Evolutionary conservation across 352 stramenopile genomes (phyloP).

Genomic region (Pythium dissimile): DNA sequence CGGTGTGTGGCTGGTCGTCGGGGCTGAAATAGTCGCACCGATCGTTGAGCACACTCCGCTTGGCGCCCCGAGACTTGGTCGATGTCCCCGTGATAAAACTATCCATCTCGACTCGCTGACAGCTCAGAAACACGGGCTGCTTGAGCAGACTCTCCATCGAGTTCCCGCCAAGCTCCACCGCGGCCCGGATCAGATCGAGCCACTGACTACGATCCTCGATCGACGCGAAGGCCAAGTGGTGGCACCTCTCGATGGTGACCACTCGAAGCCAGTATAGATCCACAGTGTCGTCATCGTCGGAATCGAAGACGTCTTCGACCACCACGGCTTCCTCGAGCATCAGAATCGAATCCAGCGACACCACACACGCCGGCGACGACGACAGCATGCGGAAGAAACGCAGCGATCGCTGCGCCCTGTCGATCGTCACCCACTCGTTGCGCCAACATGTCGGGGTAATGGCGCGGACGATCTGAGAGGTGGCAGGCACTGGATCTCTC

Average conservation of each 20-base stretch:
- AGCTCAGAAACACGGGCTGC: conserved; percentile 21
- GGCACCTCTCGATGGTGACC: conserved; percentile 34
- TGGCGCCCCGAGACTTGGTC: conserved; percentile 17
- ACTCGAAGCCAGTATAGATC: conserved; percentile 49
- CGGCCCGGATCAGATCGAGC: conserved; percentile 19
- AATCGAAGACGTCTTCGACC: neutral
- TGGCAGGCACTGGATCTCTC: conserved; percentile 19
- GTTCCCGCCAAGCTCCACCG: conserved; percentile 9
- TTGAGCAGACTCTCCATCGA: conserved; percentile 11
- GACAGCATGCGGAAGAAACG: conserved; percentile 47
- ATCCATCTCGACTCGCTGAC: conserved; percentile 18
- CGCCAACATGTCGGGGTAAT: conserved; percentile 35
- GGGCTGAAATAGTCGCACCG: conserved; percentile 26
- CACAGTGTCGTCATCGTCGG: neutral
- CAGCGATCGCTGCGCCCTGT: conserved; percentile 30
- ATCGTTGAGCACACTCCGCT: conserved; percentile 48
- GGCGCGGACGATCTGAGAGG: conserved; percentile 40
- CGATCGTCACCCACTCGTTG: conserved; percentile 53
- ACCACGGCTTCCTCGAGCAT: conserved; percentile 17
- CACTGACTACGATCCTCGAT: conserved; percentile 33
- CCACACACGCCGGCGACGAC: conserved; percentile 28
- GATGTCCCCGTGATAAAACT: conserved; percentile 17
- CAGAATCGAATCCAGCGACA: conserved; percentile 33
- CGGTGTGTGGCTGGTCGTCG: neutral
- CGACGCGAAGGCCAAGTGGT: conserved; percentile 45